phyloP scores from a whole-genome alignment of 345 rosid genomes.

The Euclidium syriacum region DNA sequence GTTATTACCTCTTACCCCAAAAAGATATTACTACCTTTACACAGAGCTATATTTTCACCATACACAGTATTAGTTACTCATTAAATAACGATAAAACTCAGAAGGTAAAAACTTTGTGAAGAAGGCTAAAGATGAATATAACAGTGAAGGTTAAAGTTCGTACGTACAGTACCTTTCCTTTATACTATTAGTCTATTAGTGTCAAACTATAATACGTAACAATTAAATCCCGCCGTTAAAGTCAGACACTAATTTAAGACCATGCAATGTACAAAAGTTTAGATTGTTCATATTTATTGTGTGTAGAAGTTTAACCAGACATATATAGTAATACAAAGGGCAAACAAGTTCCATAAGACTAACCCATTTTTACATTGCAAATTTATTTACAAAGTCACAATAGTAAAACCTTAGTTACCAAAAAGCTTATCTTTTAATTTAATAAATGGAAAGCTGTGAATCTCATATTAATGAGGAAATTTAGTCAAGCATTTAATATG shows the following conservation, averaged over 20 bases:
- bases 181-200: constrained; percentile 7
- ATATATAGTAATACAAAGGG: constrained; percentile 18
- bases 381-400: background rate
- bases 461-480: background rate
- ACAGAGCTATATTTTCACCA: too few species aligned
- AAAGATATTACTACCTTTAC: too few species aligned
- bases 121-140: constrained; percentile 10
- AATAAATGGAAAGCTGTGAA: background rate
- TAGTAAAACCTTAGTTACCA: background rate
- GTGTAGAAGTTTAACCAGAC: constrained; percentile 17
- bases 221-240: constrained; percentile 22
- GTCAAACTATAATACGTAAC: constrained; percentile 5
- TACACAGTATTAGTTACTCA: background rate
- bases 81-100: constrained; percentile 2
- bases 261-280: background rate
- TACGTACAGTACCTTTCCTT: background rate
- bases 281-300: constrained; percentile 18
- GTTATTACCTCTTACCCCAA: too few species aligned
- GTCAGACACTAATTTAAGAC: constrained; percentile 23
- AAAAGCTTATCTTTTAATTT: background rate
- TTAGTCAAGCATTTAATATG: background rate
- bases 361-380: constrained; percentile 18
- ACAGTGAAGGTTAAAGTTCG: constrained; percentile 20
- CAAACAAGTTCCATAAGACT: constrained; percentile 10
- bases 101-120: constrained; percentile 2